phyloP scores from a whole-genome alignment of 2,329 filamentous ascomycete genomes.

The Coniochaeta sp. region DNA sequence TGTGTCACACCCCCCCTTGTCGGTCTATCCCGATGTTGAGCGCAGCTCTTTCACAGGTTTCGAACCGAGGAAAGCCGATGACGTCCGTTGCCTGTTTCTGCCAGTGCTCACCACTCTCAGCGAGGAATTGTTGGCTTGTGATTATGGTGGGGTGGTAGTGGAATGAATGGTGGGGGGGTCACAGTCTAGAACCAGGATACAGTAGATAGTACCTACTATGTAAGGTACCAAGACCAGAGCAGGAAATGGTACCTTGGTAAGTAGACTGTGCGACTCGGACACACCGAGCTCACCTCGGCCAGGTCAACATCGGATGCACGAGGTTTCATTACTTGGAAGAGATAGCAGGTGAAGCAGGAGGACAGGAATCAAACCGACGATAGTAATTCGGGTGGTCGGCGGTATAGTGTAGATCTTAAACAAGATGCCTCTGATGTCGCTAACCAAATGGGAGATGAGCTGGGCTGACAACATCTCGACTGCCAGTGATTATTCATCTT shows the following conservation, averaged over 20 bases:
- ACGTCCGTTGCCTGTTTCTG: not conserved
- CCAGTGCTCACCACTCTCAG: not conserved
- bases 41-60: not conserved
- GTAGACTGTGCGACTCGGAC: not conserved
- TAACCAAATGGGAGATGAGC: no score
- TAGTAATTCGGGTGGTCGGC: no score
- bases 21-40: not conserved
- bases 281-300: not conserved
- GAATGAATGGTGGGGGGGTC: not conserved
- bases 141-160: not conserved
- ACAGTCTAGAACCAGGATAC: not conserved
- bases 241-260: no score
- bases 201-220: no score
- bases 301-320: not conserved
- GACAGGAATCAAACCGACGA: no score
- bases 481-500: no score
- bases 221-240: no score
- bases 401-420: no score
- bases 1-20: not conserved
- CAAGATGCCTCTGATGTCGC: no score
- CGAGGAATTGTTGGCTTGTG: not conserved
- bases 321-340: not conserved
- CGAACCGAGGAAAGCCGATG: not conserved
- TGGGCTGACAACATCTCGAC: no score
- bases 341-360: no score